Evolutionary conservation across 1,284 basidiomycete genomes (phyloP), one percentile per base, ranked within the genome.

Genomic region (Coniferiporia weirii): DNA sequence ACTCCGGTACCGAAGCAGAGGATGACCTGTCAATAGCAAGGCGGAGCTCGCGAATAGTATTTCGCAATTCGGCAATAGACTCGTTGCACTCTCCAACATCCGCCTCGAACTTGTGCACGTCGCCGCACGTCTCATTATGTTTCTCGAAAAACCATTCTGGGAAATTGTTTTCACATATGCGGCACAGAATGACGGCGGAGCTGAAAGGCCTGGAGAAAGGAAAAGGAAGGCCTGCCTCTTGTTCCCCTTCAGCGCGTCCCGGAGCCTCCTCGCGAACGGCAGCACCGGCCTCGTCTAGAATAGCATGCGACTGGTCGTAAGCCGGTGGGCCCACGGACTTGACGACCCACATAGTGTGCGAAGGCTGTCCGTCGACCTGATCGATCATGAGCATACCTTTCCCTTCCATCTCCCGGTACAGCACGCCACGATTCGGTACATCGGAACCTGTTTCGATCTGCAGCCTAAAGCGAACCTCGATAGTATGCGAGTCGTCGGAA

Each of bases 81-180:
- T 99, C 97, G 75, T 99, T 97, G 76, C 89, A 93, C 68, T 95
- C 91, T 34, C 82, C 78, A 63, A 99, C 95, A 73, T 98, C 95
- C 45, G 96, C 94, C 73, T 99, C 97, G 63, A 99, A 80, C 48
- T 94, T 87, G 73, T 99, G 97, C 1, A 94, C 89, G 74, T 98
- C 97, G 67, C 88, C 93, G 71, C 97, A 99, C 9, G 96, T 99
- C 75, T 99, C 97, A 79, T 95, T 98, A 78, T 99, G 97, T 77
- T 98, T 98, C 75, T 98, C 97, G 70, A 99, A 99, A 77, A 96
- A 99, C 95, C 97, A 99, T 60, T 96, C 91, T 1, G 97, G 95
- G 57, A 99, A 90, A 67, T 92, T 89, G 67, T 91, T 87, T 74
- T 99, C 97, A 78, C 97, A 99, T 65, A 99, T 99, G 51, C 97